A percentile compares a stretch with the other conserved stretches of the same genome.
Conservation (phyloP, 2,329 filamentous ascomycete species). For the Moelleriella libera region DNA sequence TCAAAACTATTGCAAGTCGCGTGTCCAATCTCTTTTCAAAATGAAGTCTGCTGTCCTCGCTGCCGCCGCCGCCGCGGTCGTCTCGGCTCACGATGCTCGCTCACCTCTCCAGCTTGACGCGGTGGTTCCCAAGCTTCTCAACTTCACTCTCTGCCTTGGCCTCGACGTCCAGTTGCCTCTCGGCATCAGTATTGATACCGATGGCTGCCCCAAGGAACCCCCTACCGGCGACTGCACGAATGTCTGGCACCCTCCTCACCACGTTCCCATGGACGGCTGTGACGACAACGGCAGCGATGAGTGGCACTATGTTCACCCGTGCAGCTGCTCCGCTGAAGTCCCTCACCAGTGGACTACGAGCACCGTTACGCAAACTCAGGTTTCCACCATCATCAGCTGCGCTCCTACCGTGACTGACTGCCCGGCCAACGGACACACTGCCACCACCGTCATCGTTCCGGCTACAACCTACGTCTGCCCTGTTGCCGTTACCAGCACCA, state of each 20-base stretch:
- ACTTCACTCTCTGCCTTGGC: slow-evolving; percentile 6
- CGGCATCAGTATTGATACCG: slow-evolving; percentile 6
- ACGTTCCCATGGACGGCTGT: slow-evolving; percentile 21
- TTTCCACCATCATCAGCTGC: slow-evolving; percentile 25
- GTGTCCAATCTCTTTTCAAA: slow-evolving; percentile 2
- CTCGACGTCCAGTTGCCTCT: slow-evolving; percentile 7
- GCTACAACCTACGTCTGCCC: slow-evolving; percentile 30
- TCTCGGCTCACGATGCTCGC: slow-evolving; percentile 6
- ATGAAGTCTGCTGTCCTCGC: slow-evolving; percentile 12
- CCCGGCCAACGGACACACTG: slow-evolving; percentile 15
- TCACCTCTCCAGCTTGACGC: slow-evolving; percentile 4
- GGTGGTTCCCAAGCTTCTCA: slow-evolving; percentile 1
- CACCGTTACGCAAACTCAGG: slow-evolving; percentile 24
- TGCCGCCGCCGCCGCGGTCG: slow-evolving; percentile 6
- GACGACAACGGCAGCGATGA: slow-evolving; percentile 13
- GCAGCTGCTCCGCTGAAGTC: slow-evolving; percentile 9
- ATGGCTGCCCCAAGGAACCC: slow-evolving; percentile 7
- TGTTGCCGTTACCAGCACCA: slow-evolving; percentile 15
- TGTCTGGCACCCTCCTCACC: slow-evolving; percentile 23
- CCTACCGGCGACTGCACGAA: slow-evolving; percentile 14
- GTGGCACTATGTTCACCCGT: slow-evolving; percentile 23
- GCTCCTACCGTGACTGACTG: slow-evolving; percentile 19
- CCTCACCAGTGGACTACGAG: slow-evolving; percentile 24
- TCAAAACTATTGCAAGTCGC: neutral
- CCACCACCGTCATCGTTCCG: slow-evolving; percentile 22